Evolutionary conservation across 2,329 filamentous ascomycete genomes (phyloP).

Genomic region (Polychaeton citri): DNA sequence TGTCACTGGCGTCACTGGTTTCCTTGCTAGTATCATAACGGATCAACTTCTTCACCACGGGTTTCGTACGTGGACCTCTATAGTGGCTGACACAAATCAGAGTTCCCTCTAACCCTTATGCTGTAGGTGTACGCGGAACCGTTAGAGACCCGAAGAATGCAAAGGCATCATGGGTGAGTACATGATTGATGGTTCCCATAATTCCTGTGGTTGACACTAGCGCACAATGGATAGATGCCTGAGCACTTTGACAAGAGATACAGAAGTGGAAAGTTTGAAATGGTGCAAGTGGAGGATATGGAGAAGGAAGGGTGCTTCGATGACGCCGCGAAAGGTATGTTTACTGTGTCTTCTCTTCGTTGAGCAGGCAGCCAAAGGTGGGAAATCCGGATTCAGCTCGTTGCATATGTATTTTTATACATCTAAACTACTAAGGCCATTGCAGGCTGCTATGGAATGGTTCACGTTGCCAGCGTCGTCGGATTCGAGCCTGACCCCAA

Average conservation of each 20-base stretch:
- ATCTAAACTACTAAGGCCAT: not conserved
- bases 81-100: no score
- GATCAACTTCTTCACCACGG: conserved; percentile 15
- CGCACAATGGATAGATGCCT: conserved; percentile 10
- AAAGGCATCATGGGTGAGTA: no score
- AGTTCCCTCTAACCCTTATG: no score
- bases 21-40: conserved; percentile 14
- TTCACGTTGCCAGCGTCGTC: conserved; percentile 34
- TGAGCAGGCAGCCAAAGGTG: no score
- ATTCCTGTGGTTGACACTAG: no score
- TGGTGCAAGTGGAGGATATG: conserved; percentile 28
- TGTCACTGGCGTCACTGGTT: conserved; percentile 17
- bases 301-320: conserved; percentile 24
- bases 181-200: no score
- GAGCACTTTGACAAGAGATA: conserved; percentile 14
- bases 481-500: conserved; percentile 28
- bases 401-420: not conserved
- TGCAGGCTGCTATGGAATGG: conserved; percentile 27
- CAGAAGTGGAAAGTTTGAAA: conserved; percentile 22
- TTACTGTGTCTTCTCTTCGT: no score
- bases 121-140: conserved; percentile 17
- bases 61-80: no score
- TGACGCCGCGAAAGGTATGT: no score
- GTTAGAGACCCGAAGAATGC: conserved; percentile 13
- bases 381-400: no score